Conservation (phyloP, 441 rosid species). For the Francoa sonchifolia region DNA sequence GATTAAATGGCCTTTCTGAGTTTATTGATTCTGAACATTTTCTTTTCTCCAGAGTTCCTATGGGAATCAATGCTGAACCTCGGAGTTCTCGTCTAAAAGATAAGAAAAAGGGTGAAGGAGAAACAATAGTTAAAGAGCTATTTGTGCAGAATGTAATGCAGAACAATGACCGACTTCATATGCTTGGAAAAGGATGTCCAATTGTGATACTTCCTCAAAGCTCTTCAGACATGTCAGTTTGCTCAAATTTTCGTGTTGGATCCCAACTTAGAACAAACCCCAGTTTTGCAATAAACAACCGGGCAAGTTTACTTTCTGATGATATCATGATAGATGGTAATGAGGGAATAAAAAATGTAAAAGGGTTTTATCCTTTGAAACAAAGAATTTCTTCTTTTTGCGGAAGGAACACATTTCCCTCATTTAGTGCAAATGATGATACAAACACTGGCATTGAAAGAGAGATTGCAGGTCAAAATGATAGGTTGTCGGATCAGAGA, state of each 20-base stretch:
- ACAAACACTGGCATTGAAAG: constrained; percentile 21
- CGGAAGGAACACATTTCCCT: constrained; percentile 39
- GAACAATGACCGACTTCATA: constrained; percentile 51
- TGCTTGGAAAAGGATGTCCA: constrained; percentile 68
- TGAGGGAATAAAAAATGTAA: constrained; percentile 24
- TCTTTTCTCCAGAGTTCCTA: constrained; percentile 67
- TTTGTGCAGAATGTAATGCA: constrained; percentile 73
- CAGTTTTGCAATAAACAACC: constrained; percentile 24
- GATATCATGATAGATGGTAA: constrained; percentile 20
- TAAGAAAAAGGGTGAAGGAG: constrained; percentile 85
- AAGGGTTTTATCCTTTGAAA: constrained; percentile 36
- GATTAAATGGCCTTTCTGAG: too few species aligned
- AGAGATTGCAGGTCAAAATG: constrained; percentile 23
- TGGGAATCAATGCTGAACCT: constrained; percentile 83
- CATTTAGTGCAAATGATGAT: too few species aligned
- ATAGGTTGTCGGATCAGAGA: constrained; percentile 68
- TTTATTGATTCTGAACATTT: constrained; percentile 17
- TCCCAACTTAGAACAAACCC: constrained; percentile 41
- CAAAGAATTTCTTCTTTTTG: constrained; percentile 49
- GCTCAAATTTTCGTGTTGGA: constrained; percentile 61
- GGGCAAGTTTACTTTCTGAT: constrained; percentile 26
- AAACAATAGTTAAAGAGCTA: constrained; percentile 77
- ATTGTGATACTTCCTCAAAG: constrained; percentile 65
- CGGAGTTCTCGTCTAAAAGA: constrained; percentile 94
- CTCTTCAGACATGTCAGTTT: constrained; percentile 62